Conservation (phyloP, 306 rosid species). For the Corylus avellana region DNA sequence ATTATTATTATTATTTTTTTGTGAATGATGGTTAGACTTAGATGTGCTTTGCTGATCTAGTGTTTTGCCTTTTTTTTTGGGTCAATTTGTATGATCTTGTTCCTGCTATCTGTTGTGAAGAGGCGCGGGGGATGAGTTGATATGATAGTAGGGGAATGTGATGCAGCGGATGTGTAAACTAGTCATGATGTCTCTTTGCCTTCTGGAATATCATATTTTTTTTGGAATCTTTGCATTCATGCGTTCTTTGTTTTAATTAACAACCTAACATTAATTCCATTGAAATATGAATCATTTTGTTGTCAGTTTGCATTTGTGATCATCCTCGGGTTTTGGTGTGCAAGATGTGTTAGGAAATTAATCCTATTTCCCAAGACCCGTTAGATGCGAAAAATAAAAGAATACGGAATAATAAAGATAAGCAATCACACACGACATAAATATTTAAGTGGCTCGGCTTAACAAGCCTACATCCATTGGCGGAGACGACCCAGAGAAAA, state of each 20-base stretch:
- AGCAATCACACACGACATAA: too few relatives aligned
- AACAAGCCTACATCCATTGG: too few relatives aligned
- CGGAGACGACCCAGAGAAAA: too few relatives aligned
- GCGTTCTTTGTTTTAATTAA: slow-evolving; percentile 35
- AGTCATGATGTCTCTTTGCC: slow-evolving; percentile 45
- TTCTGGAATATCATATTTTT: slow-evolving; percentile 53
- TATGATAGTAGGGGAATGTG: slow-evolving; percentile 45
- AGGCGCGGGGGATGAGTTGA: slow-evolving; percentile 42
- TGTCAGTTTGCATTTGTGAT: neutral
- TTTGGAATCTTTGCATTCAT: slow-evolving; percentile 32
- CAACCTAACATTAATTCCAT: slow-evolving; percentile 36
- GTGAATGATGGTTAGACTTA: too few relatives aligned
- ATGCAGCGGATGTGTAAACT: slow-evolving; percentile 57
- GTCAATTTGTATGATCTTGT: slow-evolving; percentile 43
- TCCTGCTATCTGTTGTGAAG: slow-evolving; percentile 54
- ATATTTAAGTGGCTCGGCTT: too few relatives aligned
- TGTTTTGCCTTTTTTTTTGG: slow-evolving; percentile 22
- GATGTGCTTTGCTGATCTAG: slow-evolving; percentile 2
- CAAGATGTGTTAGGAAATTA: neutral
- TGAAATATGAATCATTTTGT: neutral
- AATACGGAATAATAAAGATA: too few relatives aligned
- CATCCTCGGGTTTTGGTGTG: neutral
- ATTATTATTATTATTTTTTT: too few relatives aligned
- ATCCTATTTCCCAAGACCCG: too few relatives aligned
- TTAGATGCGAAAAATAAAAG: too few relatives aligned